These are phyloP conservation scores for Leccinum disarticulatum DNA, from an alignment of 768 basidiomycete genomes.

Conservation along the genomic window DNA sequence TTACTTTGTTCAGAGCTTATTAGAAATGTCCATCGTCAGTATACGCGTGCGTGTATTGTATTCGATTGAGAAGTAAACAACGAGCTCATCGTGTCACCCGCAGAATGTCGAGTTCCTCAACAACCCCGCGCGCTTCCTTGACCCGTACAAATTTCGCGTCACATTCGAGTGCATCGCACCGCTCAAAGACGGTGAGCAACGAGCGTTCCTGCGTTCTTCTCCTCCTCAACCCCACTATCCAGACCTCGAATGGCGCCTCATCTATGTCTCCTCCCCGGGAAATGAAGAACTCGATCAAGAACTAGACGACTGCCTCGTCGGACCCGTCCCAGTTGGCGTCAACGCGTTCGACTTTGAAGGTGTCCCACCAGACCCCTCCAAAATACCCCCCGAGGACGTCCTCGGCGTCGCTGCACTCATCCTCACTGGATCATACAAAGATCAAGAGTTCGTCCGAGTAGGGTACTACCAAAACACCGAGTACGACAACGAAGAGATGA, in stretches of 20 bases:
- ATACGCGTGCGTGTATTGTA: conserved; percentile 51
- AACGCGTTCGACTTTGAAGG: conserved; percentile 98
- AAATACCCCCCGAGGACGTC: conserved; percentile 87
- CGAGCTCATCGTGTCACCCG: not conserved
- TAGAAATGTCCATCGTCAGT: conserved; percentile 65
- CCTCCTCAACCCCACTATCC: not conserved
- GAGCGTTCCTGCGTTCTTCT: not conserved
- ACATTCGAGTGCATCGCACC: conserved; percentile 96
- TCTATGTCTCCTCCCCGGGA: conserved; percentile 93
- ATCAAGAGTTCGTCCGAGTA: conserved; percentile 98
- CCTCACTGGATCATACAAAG: conserved; percentile 92
- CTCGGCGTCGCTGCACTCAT: conserved; percentile 97
- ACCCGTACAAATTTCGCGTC: conserved; percentile 89
- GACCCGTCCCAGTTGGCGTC: conserved; percentile 94
- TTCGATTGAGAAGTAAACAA: not conserved
- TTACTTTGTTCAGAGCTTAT: too few species aligned
- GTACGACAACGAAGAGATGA: conserved; percentile 94
- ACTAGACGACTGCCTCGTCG: conserved; percentile 95
- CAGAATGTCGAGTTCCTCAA: conserved; percentile 89
- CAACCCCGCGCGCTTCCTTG: conserved; percentile 89
- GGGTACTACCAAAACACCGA: conserved; percentile 99
- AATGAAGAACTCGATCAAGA: conserved; percentile 94
- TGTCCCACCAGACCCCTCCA: conserved; percentile 75
- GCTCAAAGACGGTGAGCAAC: conserved; percentile 73
- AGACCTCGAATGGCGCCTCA: conserved; percentile 99